A percentile compares a stretch with the other conserved stretches of the same genome.
These are phyloP conservation scores for Pichia sp. DNA, from an alignment of 1,139 yeast species.

Conservation along the genomic window DNA sequence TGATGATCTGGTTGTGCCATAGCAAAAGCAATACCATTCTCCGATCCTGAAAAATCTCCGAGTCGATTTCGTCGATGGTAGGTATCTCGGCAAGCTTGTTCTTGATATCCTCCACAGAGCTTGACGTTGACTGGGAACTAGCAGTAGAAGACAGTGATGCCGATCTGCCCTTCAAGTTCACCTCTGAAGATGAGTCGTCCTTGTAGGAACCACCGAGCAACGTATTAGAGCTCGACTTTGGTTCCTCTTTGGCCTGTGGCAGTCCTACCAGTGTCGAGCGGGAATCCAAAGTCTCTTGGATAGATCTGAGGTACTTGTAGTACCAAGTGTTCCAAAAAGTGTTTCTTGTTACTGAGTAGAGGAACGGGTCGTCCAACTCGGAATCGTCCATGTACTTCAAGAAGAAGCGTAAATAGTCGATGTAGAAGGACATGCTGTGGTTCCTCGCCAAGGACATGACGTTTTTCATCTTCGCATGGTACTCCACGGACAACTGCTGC, in stretches of 20 bases:
- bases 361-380: constrained; percentile 29
- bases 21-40: constrained; percentile 26
- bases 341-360: constrained; percentile 30
- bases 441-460: constrained; percentile 9
- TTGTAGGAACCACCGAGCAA: neutral
- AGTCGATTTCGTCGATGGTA: constrained; percentile 16
- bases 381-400: constrained; percentile 32
- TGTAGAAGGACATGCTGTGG: constrained; percentile 24
- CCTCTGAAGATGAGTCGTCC: neutral
- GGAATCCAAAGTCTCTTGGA: neutral
- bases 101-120: neutral
- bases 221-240: neutral
- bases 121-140: neutral
- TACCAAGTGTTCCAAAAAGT: constrained; percentile 31
- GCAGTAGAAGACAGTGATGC: neutral
- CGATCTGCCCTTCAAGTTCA: neutral
- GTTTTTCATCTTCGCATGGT: constrained; percentile 6
- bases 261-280: neutral
- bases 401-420: constrained; percentile 30
- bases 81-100: constrained; percentile 10
- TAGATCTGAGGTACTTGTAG: constrained; percentile 17
- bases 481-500: constrained; percentile 9
- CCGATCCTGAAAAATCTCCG: constrained; percentile 29
- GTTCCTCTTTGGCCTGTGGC: neutral
- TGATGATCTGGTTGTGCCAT: constrained; percentile 30